Base-by-base conservation (phyloP, 2,329 filamentous ascomycete species). In the Paracoccidioides lutzii region DNA sequence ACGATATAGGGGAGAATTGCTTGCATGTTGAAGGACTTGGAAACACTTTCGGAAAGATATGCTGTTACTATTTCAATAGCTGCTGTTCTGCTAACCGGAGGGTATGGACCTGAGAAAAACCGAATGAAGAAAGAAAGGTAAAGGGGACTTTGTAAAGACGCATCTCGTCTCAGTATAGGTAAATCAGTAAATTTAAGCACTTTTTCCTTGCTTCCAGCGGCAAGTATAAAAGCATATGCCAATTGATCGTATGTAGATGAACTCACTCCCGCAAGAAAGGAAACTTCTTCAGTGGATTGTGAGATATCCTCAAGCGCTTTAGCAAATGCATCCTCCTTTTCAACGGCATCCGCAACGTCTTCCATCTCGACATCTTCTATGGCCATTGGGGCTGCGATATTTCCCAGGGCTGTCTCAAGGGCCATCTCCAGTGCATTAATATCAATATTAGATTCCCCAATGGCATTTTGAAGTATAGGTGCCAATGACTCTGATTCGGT, bases 1-100 rank as follows among this genome's bases (percentile, higher is more conserved):
- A 96, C 73, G 37, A 85, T 75, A 70, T 95, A 96, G 2, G 91
- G 91, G n/a, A 95, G 66, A 15, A 96, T 68, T 9, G 82, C 80
- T 66, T 97, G 91, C 51, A 90, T 77, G 66, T 95, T 87, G 22
- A 74, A 73, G 28, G 66, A 68, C 54, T 73, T 75, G 57, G 78
- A 76, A 12, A 71, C 70, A 8, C 71, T 69, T 54, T 80, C 79
- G 46, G 58, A 59, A 15, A 89, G 67, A 32, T 77, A 75, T 35
- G 75, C 75, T 57, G 82, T 81, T 12, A 82, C 78, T 64, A 82
- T 77, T 43, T 83, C 81, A 51, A 95, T 71, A 9, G 90, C 88
- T 7, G 83, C 79, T 55, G 80, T 77, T 59, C 87, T 82, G 3
- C 83, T 84, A 48, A 87, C 73, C 2, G 81, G 81, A 5, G 88